Evolutionary conservation across 2,329 filamentous ascomycete genomes (phyloP), one percentile per base, ranked within the genome.

Genomic region (Pseudogymnoascus sp.): DNA sequence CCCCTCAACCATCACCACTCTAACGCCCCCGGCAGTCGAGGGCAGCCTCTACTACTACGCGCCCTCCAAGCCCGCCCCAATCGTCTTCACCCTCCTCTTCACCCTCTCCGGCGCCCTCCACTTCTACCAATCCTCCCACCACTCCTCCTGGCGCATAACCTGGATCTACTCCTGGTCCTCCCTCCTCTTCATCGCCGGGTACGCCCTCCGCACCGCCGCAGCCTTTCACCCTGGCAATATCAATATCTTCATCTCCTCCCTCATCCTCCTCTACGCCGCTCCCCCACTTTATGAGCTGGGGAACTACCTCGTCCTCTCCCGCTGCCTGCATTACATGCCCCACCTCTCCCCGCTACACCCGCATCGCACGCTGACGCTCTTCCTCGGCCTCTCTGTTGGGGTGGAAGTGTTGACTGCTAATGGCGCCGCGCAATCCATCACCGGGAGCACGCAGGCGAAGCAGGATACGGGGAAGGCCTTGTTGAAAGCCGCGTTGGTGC

Each of bases 291-390:
- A 86, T 42, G 83, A 84, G 61, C 77, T 84, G 2, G 79, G 82
- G 63, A 85, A 87, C 69, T 87, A 87, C 72, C 80, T 84, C 67
- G 79, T 86, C 63, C 79, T 88, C 23, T 81, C 81, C 1, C 79
- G 84, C 3, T 76, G 85, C 11, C 76, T 88, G 18, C 82, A 82
- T 71, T 88, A 87, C 71, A 77, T 84, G 2, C 84, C 84, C 0
- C 83, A 85, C 69, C 77, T 82, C 63, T 78, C 84, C 0, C 84
- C 83, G 0, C 71, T 82, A 33, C 74, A 79, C 40, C 78, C 80
- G 0, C 74, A 76, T 21, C 72, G 75, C 25, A 77, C 81, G 14
- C 68, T 82, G 14, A 75, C 75, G 4, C 79, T 76, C 3, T 82
- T 82, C 65, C 77, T 75, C 12, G 74, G 73, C 35, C 66, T 82